Evolutionary conservation across 2,329 filamentous ascomycete genomes (phyloP).

Genomic region (Epichloe gansuensis): DNA sequence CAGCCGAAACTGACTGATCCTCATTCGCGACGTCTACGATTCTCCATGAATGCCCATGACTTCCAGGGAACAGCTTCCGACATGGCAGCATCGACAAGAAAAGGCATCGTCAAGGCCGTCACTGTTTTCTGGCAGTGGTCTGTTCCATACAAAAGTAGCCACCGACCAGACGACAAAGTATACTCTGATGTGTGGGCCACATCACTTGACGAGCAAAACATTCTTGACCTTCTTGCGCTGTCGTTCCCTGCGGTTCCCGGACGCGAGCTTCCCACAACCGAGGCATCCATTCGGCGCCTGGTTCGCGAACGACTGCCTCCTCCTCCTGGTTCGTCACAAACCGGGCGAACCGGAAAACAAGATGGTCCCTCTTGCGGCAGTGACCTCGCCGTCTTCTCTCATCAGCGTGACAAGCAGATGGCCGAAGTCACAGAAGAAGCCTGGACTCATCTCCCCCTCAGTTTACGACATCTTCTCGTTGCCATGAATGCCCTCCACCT

Average conservation of each 20-base stretch:
- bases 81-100: background rate
- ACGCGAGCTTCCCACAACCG: conserved; percentile 5
- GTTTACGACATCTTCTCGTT: conserved; percentile 6
- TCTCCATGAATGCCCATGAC: too few species aligned
- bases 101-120: background rate
- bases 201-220: background rate
- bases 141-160: conserved; percentile 9
- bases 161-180: conserved; percentile 7
- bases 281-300: conserved; percentile 6
- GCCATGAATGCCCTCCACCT: conserved; percentile 7
- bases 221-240: conserved; percentile 2
- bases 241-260: conserved; percentile 4
- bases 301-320: conserved; percentile 5
- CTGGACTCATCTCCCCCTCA: conserved; percentile 6
- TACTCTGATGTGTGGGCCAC: conserved; percentile 8
- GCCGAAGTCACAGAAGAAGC: conserved; percentile 6
- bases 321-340: background rate
- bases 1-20: too few species aligned
- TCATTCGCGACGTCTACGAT: too few species aligned
- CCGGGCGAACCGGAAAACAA: background rate
- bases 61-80: too few species aligned
- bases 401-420: background rate
- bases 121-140: conserved; percentile 10
- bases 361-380: background rate
- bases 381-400: background rate